A percentile compares a stretch with the other conserved stretches of the same genome.
These are phyloP conservation scores for Geum urbanum DNA, from an alignment of 306 rosid species.

Conservation along the genomic window DNA sequence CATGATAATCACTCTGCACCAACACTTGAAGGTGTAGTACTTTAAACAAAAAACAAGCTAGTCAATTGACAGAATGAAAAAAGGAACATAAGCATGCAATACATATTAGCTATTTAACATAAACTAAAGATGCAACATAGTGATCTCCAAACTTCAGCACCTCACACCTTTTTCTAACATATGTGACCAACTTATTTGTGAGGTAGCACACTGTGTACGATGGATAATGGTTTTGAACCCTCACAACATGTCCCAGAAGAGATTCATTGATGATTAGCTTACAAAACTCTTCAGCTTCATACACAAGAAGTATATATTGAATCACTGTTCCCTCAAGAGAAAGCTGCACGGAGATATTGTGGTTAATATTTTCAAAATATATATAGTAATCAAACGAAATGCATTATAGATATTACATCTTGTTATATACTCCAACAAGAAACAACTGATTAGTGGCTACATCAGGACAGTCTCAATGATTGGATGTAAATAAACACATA, in stretches of 20 bases:
- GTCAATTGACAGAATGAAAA: background rate
- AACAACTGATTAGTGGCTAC: background rate
- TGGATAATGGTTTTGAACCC: conserved; percentile 68
- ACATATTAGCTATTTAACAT: conserved; percentile 4
- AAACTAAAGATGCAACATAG: background rate
- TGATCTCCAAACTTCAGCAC: conserved; percentile 1
- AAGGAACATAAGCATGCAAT: background rate
- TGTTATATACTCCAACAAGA: background rate
- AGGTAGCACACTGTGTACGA: conserved; percentile 74
- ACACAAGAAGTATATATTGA: conserved; percentile 61
- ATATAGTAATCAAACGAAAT: conserved; percentile 10
- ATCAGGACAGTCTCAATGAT: background rate
- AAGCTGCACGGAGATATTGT: conserved; percentile 48
- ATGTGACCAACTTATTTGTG: conserved; percentile 71
- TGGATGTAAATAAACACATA: background rate
- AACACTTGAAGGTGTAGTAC: background rate
- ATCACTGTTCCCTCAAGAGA: conserved; percentile 53
- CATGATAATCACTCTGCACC: conserved; percentile 3
- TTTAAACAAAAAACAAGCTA: background rate
- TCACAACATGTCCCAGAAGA: conserved; percentile 48
- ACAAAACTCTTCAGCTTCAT: conserved; percentile 77
- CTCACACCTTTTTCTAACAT: conserved; percentile 75
- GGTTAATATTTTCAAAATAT: conserved; percentile 8
- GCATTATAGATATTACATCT: background rate
- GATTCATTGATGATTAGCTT: conserved; percentile 55